Evolutionary conservation across 2,329 filamentous ascomycete species (phyloP).

Genomic region (Thelonectria rubi): DNA sequence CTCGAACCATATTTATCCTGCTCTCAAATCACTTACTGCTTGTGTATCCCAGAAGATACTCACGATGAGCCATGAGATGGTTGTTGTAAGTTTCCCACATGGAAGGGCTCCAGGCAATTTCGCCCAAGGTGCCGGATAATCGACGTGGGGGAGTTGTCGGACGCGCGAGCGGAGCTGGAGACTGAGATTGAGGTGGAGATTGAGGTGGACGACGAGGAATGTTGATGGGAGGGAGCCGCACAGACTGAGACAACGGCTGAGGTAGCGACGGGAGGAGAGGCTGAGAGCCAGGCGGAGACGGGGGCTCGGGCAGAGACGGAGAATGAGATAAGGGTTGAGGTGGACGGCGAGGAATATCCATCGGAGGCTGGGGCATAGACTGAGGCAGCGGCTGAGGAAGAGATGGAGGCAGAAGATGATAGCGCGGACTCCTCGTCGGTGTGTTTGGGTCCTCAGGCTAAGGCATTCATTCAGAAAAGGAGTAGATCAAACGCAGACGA

Average conservation of each 20-base stretch:
- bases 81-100: not conserved
- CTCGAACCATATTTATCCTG: not conserved
- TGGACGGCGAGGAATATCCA: not conserved
- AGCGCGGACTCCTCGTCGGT: not conserved
- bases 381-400: not conserved
- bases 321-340: not conserved
- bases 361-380: not conserved
- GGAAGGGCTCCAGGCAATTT: not conserved
- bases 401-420: too few species aligned
- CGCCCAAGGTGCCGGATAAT: not conserved
- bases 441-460: not conserved
- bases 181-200: not conserved
- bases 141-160: not conserved
- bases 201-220: too few species aligned
- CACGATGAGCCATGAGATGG: not conserved
- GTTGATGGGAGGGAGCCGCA: not conserved
- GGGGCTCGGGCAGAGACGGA: not conserved
- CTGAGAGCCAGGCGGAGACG: too few species aligned
- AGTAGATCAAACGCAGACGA: not conserved
- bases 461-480: not conserved
- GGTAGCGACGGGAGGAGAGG: too few species aligned
- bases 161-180: not conserved
- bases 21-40: not conserved
- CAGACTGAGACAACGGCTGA: not conserved
- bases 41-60: not conserved